Evolutionary conservation across 2,329 filamentous ascomycete species (phyloP).

Genomic region (Byssochlamys sp.): DNA sequence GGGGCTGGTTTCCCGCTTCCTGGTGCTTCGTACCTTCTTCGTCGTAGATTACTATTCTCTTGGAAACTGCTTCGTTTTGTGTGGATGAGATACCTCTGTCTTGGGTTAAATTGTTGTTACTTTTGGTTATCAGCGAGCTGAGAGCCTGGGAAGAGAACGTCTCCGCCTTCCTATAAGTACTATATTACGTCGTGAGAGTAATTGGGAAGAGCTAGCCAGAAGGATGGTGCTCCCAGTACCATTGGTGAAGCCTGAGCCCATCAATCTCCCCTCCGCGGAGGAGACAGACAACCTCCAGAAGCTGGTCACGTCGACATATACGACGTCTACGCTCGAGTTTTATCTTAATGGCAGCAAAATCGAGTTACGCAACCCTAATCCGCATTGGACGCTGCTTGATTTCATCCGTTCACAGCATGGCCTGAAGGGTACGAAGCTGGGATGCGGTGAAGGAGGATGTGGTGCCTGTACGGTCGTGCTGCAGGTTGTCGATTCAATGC

Average conservation of each 20-base stretch:
- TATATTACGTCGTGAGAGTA: background rate
- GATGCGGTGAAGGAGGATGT: conserved; percentile 80
- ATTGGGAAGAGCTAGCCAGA: background rate
- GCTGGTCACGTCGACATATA: conserved; percentile 8
- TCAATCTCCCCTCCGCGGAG: background rate
- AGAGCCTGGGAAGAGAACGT: background rate
- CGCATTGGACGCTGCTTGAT: conserved; percentile 74
- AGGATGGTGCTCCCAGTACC: conserved; percentile 5
- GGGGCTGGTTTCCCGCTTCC: background rate
- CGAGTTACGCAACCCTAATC: conserved; percentile 67
- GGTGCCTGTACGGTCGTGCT: conserved; percentile 76
- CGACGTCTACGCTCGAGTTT: conserved; percentile 55
- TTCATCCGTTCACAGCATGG: conserved; percentile 71
- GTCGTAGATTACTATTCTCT: background rate
- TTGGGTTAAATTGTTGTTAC: background rate
- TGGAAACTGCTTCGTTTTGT: background rate
- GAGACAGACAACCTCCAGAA: conserved; percentile 4
- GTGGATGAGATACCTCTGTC: background rate
- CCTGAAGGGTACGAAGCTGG: conserved; percentile 79
- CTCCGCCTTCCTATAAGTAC: background rate
- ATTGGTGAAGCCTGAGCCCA: background rate
- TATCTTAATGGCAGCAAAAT: conserved; percentile 80
- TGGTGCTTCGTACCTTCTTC: background rate
- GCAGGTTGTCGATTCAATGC: conserved; percentile 25
- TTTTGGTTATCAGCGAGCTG: background rate